Evolutionary conservation across 176 grass and related monocot species (phyloP).

Genomic region (Cenchrus fungigraminus): DNA sequence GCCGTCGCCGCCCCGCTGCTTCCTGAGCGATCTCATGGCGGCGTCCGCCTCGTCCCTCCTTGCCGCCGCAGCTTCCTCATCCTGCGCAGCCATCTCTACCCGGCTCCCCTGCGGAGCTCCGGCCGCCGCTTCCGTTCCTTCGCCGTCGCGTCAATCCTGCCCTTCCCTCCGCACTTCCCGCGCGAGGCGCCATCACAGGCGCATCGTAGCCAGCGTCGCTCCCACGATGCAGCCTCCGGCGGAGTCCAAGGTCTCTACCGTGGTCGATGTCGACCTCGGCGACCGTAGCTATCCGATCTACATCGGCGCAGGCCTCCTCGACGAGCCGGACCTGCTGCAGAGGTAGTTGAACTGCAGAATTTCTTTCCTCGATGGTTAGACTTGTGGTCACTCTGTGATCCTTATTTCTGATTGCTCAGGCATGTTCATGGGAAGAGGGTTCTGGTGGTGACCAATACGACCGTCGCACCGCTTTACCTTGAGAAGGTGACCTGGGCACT

Average conservation of each 20-base stretch:
- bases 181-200: conserved; percentile 22
- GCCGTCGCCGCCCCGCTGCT: not conserved
- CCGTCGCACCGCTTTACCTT: conserved; percentile 78
- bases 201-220: conserved; percentile 48
- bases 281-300: conserved; percentile 98
- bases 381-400: not conserved
- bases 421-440: conserved; percentile 95
- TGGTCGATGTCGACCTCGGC: conserved; percentile 91
- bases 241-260: conserved; percentile 72
- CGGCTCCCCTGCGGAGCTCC: conserved; percentile 5
- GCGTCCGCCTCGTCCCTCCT: conserved; percentile 34
- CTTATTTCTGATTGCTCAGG: conserved; percentile 43
- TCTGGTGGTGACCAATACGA: conserved; percentile 94
- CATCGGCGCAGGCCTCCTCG: conserved; percentile 77
- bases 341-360: conserved; percentile 48
- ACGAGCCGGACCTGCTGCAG: conserved; percentile 84
- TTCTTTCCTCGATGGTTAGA: not conserved
- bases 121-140: conserved; percentile 32
- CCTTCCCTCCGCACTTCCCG: conserved; percentile 21
- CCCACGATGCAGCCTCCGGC: conserved; percentile 58
- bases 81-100: conserved; percentile 35
- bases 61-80: conserved; percentile 27
- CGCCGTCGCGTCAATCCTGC: conserved; percentile 18
- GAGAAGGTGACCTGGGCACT: conserved; percentile 90
- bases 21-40: conserved; percentile 37